phyloP scores from a whole-genome alignment of 345 rosid species.

The Psidium friedrichsthalianum region DNA sequence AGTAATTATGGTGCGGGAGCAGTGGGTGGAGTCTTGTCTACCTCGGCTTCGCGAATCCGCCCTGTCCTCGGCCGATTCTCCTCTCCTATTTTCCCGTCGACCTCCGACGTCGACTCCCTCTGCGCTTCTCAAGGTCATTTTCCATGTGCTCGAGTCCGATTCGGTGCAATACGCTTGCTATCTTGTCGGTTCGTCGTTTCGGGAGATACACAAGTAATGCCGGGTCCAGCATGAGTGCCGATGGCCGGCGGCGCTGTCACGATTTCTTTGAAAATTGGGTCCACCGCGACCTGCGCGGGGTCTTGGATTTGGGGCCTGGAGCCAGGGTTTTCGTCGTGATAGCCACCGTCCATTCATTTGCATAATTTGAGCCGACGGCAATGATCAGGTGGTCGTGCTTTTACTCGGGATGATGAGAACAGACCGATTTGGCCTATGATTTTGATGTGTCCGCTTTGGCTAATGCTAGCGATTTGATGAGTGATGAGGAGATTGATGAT shows the following conservation, averaged over 20 bases:
- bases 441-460: constrained; percentile 73
- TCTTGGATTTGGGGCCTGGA: constrained; percentile 44
- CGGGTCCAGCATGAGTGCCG: constrained; percentile 44
- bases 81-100: constrained; percentile 82
- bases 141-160: constrained; percentile 83
- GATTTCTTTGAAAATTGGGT: constrained; percentile 79
- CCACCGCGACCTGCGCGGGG: constrained; percentile 59
- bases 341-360: constrained; percentile 95
- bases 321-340: constrained; percentile 70
- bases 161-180: constrained; percentile 85
- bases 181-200: constrained; percentile 90
- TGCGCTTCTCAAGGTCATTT: constrained; percentile 75
- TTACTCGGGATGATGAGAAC: constrained; percentile 70
- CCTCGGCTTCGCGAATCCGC: constrained; percentile 67
- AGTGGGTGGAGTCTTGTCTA: constrained; percentile 58
- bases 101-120: constrained; percentile 84
- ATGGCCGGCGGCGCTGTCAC: constrained; percentile 34
- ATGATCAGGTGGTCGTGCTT: constrained; percentile 73
- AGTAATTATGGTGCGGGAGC: constrained; percentile 64
- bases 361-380: constrained; percentile 60
- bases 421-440: constrained; percentile 76
- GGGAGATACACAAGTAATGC: constrained; percentile 67
- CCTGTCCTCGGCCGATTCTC: constrained; percentile 37
- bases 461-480: constrained; percentile 20
- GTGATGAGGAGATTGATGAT: constrained; percentile 11